phyloP scores from a whole-genome alignment of 306 rosid species.

The Aeschynomene evenia region DNA sequence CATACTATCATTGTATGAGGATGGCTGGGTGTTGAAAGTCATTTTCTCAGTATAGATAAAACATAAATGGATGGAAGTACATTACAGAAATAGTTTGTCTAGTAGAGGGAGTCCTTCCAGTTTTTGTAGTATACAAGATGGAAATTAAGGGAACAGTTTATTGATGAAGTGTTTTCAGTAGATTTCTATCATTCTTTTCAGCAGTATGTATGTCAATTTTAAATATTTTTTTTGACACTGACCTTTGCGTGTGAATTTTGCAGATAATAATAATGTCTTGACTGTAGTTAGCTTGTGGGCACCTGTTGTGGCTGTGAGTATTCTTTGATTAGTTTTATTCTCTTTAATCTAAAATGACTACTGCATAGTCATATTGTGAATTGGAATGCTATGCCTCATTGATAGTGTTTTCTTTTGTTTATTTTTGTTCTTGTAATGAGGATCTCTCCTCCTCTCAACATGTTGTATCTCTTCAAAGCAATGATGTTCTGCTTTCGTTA shows the following conservation, averaged over 20 bases:
- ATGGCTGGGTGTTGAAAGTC: not conserved
- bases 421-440: too few species aligned
- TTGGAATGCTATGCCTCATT: too few species aligned
- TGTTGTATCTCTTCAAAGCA: too few species aligned
- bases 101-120: not conserved
- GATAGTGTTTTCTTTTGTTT: too few species aligned
- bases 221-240: conserved; percentile 16
- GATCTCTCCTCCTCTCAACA: too few species aligned
- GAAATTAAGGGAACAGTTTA: not conserved
- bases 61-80: not conserved
- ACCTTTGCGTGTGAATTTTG: conserved; percentile 38
- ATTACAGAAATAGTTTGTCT: not conserved
- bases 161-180: not conserved
- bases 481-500: too few species aligned
- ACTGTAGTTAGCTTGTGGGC: conserved; percentile 86
- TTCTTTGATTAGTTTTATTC: conserved; percentile 22
- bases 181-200: not conserved
- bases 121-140: not conserved
- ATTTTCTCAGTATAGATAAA: not conserved
- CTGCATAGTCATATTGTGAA: not conserved
- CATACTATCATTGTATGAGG: not conserved
- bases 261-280: conserved; percentile 76
- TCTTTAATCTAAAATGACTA: conserved; percentile 3
- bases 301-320: conserved; percentile 97
- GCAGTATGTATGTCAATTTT: not conserved